Evolutionary conservation across 805 yeast genomes (phyloP), one percentile per base, ranked within the genome.

Genomic region (Wickerhamomyces queroliae): DNA sequence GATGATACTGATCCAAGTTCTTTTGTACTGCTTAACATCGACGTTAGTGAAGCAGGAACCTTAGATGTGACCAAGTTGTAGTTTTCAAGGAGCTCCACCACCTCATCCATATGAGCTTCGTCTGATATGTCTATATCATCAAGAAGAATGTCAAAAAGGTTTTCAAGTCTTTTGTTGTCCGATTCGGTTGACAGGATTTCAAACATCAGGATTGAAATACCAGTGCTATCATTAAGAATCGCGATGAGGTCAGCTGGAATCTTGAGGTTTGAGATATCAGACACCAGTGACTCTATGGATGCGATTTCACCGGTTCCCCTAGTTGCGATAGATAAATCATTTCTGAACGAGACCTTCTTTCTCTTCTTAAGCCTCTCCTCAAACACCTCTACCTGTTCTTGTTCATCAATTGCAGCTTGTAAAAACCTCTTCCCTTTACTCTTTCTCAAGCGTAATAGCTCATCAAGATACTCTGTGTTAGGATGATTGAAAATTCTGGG

Each of bases 401-500:
- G 23, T 16, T 42, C 43, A 16, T 37, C 44, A 20, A 27, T 33
- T 2, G 39, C 27, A 2, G 11, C 7, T 12, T 36, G 34, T 2
- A 20, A 11, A 3, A 19, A 17, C 9, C 19, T 22, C 9, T 20
- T 16, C 2, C 31, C 24, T 16, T 27, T 37, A 4, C 22, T 17
- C 5, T 33, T 22, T 5, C 36, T 33, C 13, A 52, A 18, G 9
- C 11, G 17, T 9, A 29, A 18, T 15, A 53, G 26, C 4, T 27
- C 33, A 1, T 45, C 19, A 2, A 43, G 15, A 21, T 51, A 53
- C 6, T 23, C 26, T 5, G 23, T 29, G 23, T 51, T 36, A 11
- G 55, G 52, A 26, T 45, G 46, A 5, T 35, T 28, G 39, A 66
- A 62, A 10, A 55, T 50, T 7, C 44, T 46, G 7, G 53, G 47